Evolutionary conservation across 768 basidiomycete genomes (phyloP).

Genomic region (Lactarius akahatsu): DNA sequence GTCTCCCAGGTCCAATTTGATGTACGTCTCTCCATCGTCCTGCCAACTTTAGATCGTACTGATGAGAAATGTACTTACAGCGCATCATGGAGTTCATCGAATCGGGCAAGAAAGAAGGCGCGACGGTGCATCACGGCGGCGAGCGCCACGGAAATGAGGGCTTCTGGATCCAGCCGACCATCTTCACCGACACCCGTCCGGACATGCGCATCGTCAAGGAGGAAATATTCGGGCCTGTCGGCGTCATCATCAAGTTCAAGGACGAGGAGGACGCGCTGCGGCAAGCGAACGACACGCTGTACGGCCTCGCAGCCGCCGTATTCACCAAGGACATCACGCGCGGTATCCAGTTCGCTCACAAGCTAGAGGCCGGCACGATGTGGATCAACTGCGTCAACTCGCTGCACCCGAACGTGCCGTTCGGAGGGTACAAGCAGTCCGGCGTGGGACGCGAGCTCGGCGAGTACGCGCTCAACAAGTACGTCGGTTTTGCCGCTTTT

Average conservation of each 20-base stretch:
- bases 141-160: slow-evolving; percentile 54
- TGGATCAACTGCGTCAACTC: slow-evolving; percentile 55
- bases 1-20: slow-evolving; percentile 74
- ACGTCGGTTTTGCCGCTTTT: slow-evolving; percentile 3
- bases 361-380: slow-evolving; percentile 76
- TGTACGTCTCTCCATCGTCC: slow-evolving; percentile 40
- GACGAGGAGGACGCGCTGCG: slow-evolving; percentile 59
- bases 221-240: slow-evolving; percentile 72
- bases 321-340: slow-evolving; percentile 79
- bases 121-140: slow-evolving; percentile 57
- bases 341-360: slow-evolving; percentile 70
- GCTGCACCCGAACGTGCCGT: slow-evolving; percentile 50
- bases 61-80: slow-evolving; percentile 32
- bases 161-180: slow-evolving; percentile 61
- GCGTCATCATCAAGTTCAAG: slow-evolving; percentile 66
- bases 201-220: slow-evolving; percentile 59
- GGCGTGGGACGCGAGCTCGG: slow-evolving; percentile 68
- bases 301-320: slow-evolving; percentile 86
- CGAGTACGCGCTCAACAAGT: slow-evolving; percentile 47
- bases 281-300: slow-evolving; percentile 82
- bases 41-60: not conserved
- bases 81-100: slow-evolving; percentile 63
- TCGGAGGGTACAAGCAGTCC: slow-evolving; percentile 69
- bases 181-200: slow-evolving; percentile 55
- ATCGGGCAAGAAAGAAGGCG: slow-evolving; percentile 57